Evolutionary conservation across 345 rosid species (phyloP), one percentile per base, ranked within the genome.

Genomic region (Pseudoturritis turrita): DNA sequence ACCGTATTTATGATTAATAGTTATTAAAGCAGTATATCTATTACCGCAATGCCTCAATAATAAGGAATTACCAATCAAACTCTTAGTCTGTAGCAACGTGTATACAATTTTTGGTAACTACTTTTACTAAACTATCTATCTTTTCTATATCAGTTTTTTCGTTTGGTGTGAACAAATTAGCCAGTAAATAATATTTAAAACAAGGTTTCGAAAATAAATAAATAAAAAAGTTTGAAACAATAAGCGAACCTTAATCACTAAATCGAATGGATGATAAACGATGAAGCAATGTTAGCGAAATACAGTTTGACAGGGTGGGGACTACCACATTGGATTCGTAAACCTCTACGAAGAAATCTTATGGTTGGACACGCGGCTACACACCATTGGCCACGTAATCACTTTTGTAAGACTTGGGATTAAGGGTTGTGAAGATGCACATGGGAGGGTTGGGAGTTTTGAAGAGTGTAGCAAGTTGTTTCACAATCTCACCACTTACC

Each of bases 351-450:
- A 65, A 74, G 1, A 41, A 25, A 53, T 17, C 22, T 61, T 45
- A 35, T 3, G 4, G 22, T 43, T 59, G 31, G 44, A 14, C 68
- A 60, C 43, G 62, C 21, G 47, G 40, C 15, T 11, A 23, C 12
- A 33, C 6, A 1, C 15, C 7, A 62, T 0, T 37, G 75, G 64
- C 58, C 75, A 69, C 53, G 46, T 76, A 14, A 13, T 26, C 17
- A 26, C 29, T 8, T 59, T 31, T 7, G 40, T n/a, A 53, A 26
- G 40, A 69, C 65, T 39, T 75, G 0, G n/a, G 55, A 75, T 52
- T 53, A 61, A 75, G 70, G 25, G 50, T 62, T 53, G 44, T 75
- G 57, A 18, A 75, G 70, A 31, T 53, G 36, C 75, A 69, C 79
- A 69, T 76, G 79, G 75, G 75, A 46, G 46, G 46, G 75, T 54